Evolutionary conservation across 2,329 filamentous ascomycete genomes (phyloP).

Genomic region (Arthroderma sp.): DNA sequence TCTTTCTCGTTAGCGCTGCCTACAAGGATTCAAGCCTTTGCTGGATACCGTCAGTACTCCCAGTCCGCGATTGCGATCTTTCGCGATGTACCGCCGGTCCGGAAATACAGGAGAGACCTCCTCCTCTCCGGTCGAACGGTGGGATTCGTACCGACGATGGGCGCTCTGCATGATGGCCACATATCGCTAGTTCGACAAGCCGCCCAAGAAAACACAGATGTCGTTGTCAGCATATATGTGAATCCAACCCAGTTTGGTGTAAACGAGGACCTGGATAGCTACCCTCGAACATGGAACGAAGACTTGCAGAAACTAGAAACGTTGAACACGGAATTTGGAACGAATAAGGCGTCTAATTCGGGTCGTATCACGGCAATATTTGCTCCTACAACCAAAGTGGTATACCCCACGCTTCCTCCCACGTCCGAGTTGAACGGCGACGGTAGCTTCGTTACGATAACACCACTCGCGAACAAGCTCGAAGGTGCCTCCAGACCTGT

Average conservation of each 20-base stretch:
- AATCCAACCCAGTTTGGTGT: constrained; percentile 94
- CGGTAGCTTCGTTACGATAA: constrained; percentile 85
- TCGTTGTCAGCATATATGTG: constrained; percentile 86
- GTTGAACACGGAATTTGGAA: constrained; percentile 58
- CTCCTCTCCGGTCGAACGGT: constrained; percentile 57
- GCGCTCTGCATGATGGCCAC: constrained; percentile 87
- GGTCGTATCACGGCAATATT: constrained; percentile 75
- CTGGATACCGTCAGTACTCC: constrained; percentile 10
- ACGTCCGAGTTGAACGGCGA: constrained; percentile 59
- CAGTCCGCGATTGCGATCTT: constrained; percentile 44
- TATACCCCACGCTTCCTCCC: constrained; percentile 78
- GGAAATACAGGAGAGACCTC: constrained; percentile 56
- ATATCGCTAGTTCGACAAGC: constrained; percentile 73
- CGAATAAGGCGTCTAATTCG: constrained; percentile 36
- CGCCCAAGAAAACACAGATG: constrained; percentile 68
- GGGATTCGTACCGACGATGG: constrained; percentile 93
- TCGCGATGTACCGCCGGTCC: constrained; percentile 60
- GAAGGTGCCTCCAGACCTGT: constrained; percentile 80
- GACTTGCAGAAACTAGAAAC: constrained; percentile 57
- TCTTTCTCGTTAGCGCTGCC: constrained; percentile 6
- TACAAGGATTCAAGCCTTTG: constrained; percentile 7
- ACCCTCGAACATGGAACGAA: constrained; percentile 77
- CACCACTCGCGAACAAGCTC: constrained; percentile 65
- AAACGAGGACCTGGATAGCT: constrained; percentile 74
- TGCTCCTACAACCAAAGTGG: constrained; percentile 65